Conservation (phyloP, 352 stramenopile genomes). For the Plasmopara halstedii region DNA sequence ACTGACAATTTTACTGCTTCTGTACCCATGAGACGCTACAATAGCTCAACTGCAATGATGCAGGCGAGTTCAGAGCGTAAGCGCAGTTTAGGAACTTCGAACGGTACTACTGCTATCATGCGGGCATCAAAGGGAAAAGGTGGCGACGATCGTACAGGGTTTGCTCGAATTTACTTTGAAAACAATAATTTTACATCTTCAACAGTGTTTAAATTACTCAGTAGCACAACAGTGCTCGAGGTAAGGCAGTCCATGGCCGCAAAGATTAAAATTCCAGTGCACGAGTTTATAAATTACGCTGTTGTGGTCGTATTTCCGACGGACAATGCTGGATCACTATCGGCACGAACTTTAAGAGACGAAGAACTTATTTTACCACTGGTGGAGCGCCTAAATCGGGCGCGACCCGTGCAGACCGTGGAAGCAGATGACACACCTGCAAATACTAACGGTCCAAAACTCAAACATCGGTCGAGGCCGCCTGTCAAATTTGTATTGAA, state of each 20-base stretch:
- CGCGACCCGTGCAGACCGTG: slow-evolving; percentile 23
- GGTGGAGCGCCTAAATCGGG: slow-evolving; percentile 57
- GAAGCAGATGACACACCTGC: slow-evolving; percentile 47
- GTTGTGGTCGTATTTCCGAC: slow-evolving; percentile 77
- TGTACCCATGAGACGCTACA: slow-evolving; percentile 23
- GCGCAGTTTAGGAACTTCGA: slow-evolving; percentile 10
- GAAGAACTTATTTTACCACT: slow-evolving; percentile 72
- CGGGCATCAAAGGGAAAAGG: slow-evolving; percentile 15
- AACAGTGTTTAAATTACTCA: slow-evolving; percentile 68
- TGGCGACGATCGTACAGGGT: slow-evolving; percentile 50
- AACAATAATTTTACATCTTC: slow-evolving; percentile 77
- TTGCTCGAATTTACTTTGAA: slow-evolving; percentile 81
- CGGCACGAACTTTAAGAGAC: slow-evolving; percentile 61
- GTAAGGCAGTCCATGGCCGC: slow-evolving; percentile 72
- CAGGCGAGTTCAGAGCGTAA: slow-evolving; percentile 19
- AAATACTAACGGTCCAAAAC: slow-evolving; percentile 32
- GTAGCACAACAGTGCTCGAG: slow-evolving; percentile 62
- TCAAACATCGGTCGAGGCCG: slow-evolving; percentile 50
- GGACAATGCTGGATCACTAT: slow-evolving; percentile 47
- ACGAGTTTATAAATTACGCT: slow-evolving; percentile 65
- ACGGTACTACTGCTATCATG: slow-evolving; percentile 11
- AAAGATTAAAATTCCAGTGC: slow-evolving; percentile 67
- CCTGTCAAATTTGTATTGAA: slow-evolving; percentile 82
- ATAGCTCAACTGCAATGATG: slow-evolving; percentile 22
- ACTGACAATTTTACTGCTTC: slow-evolving; percentile 15